Base-by-base conservation (phyloP, 2,329 filamentous ascomycete genomes). In the Aspergillus eucalypticola region DNA sequence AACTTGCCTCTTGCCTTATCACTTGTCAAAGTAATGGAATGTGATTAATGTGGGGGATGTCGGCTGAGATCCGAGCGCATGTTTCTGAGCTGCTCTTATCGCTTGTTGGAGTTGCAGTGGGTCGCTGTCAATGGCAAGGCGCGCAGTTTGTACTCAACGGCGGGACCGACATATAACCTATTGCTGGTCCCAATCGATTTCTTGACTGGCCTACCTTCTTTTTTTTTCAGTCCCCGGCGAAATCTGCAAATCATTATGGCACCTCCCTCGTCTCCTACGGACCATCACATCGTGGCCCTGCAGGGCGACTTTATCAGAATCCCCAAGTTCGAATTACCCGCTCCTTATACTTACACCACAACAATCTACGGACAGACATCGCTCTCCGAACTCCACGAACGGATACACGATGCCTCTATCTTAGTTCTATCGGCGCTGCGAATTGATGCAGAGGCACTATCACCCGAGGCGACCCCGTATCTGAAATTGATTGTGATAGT, bases 201-300 rank as follows among this genome's bases (percentile, higher is more conserved):
- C n/a, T 38, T 10, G 23, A n/a, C 19, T 13, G 23, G 41, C 3
- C 39, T 15, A 32, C 52, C 11, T 8, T 13, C 23, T 25, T 25
- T 25, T 46, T 5, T 19, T 13, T 35, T 21, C 23, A 27, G 19
- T 21, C n/a, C 21, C 23, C 25, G 4, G 6, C 11, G 10, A 29
- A 11, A 15, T 10, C n/a, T 8, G 8, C 11, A 35, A 29, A 27
- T n/a, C 7, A 59, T 51, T 5, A 66, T 63, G 58, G 54, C 55
- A 8, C 57, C 67, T n/a, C 66, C 62, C 15, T 62, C 60, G 6
- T 61, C 67, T 0, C 58, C 66, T 11, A 73, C 71, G 60, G 76
- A 78, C 60, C 78, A 82, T 65, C 71, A 80, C 54, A 78, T 83
- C 59, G 78, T 83, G 54, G 76, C 75, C 50, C 76, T 83, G 8